phyloP scores from a whole-genome alignment of 257 asterid genomes.

The Penstemon davidsonii region DNA sequence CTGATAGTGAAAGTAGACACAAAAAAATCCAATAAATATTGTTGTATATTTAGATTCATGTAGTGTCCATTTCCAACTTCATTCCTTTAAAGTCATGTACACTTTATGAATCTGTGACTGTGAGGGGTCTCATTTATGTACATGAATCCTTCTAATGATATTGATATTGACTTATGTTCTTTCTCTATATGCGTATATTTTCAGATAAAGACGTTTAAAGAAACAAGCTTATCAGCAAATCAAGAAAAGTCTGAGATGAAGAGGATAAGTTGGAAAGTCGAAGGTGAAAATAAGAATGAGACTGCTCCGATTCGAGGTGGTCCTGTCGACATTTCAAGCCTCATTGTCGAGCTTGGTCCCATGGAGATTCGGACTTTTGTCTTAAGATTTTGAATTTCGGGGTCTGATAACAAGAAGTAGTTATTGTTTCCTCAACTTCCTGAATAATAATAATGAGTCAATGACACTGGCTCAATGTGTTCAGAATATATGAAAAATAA shows the following conservation, averaged over 20 bases:
- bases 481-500: no score
- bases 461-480: no score
- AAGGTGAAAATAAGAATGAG: slow-evolving; percentile 37
- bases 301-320: slow-evolving; percentile 51
- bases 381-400: slow-evolving; percentile 38
- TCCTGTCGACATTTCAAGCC: slow-evolving; percentile 41
- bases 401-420: no score
- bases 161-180: background rate
- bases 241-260: slow-evolving; percentile 69
- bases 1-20: no score
- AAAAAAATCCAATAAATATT: no score
- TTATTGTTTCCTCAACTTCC: no score
- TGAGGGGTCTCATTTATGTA: no score
- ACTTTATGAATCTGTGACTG: background rate
- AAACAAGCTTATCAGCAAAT: slow-evolving; percentile 77
- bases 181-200: background rate
- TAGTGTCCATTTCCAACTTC: no score
- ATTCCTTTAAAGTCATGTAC: no score
- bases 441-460: no score
- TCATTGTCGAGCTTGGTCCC: slow-evolving; percentile 72
- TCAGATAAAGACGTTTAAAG: slow-evolving; percentile 58
- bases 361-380: slow-evolving; percentile 89
- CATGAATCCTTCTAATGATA: background rate
- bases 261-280: slow-evolving; percentile 55
- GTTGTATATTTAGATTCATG: no score